Base-by-base conservation (phyloP, 495 filamentous ascomycete genomes). In the Penicillium paxilli region DNA sequence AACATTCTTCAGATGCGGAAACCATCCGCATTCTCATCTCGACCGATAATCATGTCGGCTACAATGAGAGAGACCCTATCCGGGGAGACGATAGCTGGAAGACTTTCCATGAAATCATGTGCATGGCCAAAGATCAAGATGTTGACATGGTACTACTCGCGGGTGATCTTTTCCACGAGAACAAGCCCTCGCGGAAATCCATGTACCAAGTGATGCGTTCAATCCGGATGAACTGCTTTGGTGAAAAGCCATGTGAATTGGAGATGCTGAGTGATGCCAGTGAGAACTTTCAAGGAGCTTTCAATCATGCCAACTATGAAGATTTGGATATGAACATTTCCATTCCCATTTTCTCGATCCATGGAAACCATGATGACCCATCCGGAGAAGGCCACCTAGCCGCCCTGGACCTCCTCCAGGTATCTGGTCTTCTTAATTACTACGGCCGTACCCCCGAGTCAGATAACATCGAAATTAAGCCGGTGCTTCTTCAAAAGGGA, bases 301-400 rank as follows among this genome's bases (percentile, higher is more conserved):
- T 95, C 63, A 87, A 90, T 37, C 88, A 96, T 69, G 93, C 96
- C 65, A 99, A 99, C 69, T 99, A 98, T 64, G 90, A 97, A 65
- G 94, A 99, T 60, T 83, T 92, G 20, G 92, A 99, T 65, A 96
- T 99, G 64, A 99, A 99, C 60, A 86, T 99, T 55, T 91, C 92
- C 11, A 96, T 97, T 41, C 94, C 94, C 0, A 91, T 99, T 28
- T 99, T 99, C 65, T 96, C 92, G 1, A 99, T 99, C 45, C 94
- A 99, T 63, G 94, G 94, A 24, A 99, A 99, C 66, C 94, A 99
- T 73, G 94, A 99, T 64, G 94, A 99, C 69, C 94, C 94, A 1
- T 91, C 90, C 38, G 94, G 95, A 6, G 91, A 96, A 57, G 95
- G 92, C 21, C 88, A 92, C 68, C 83, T 87, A 47, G 92, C 93